These are phyloP conservation scores for Leccinum huronense DNA, from an alignment of 1,284 basidiomycete genomes.

Conservation along the genomic window DNA sequence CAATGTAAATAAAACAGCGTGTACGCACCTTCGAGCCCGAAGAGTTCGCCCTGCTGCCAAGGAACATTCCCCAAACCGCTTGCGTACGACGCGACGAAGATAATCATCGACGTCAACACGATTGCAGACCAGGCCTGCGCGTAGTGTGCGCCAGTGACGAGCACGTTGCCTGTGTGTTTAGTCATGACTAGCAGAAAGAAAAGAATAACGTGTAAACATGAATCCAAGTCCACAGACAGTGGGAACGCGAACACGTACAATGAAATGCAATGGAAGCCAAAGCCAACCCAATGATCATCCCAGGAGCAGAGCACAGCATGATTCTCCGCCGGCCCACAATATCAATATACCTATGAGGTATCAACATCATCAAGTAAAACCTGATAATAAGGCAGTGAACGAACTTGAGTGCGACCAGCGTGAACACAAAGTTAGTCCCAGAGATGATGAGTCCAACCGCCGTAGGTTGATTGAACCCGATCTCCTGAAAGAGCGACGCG, in stretches of 20 bases:
- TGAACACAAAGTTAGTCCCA: conserved; percentile 80
- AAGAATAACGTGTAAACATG: not conserved
- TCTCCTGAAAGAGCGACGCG: conserved; percentile 75
- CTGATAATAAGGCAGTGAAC: not conserved
- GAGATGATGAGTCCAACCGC: conserved; percentile 79
- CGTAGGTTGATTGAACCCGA: conserved; percentile 79
- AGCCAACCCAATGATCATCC: conserved; percentile 72
- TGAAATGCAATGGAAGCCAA: conserved; percentile 75
- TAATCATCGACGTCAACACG: conserved; percentile 76
- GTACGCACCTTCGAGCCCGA: conserved; percentile 62
- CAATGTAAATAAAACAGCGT: not conserved
- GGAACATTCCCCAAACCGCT: conserved; percentile 77
- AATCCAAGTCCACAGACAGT: not conserved
- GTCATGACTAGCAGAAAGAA: conserved; percentile 56
- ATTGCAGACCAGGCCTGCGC: conserved; percentile 63
- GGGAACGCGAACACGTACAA: conserved; percentile 45
- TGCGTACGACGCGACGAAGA: conserved; percentile 82
- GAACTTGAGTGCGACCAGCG: conserved; percentile 69
- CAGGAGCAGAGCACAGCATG: conserved; percentile 75
- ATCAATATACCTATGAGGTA: conserved; percentile 58
- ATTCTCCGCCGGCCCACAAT: conserved; percentile 74
- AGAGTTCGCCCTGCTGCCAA: conserved; percentile 87
- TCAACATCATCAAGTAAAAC: not conserved
- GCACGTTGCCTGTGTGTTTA: conserved; percentile 58
- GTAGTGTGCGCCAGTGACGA: conserved; percentile 65